Percentiles rank a stretch among this genome's conserved stretches.
Evolutionary conservation across 805 yeast genomes (phyloP).

Genomic region (Lachancea thermotolerans): DNA sequence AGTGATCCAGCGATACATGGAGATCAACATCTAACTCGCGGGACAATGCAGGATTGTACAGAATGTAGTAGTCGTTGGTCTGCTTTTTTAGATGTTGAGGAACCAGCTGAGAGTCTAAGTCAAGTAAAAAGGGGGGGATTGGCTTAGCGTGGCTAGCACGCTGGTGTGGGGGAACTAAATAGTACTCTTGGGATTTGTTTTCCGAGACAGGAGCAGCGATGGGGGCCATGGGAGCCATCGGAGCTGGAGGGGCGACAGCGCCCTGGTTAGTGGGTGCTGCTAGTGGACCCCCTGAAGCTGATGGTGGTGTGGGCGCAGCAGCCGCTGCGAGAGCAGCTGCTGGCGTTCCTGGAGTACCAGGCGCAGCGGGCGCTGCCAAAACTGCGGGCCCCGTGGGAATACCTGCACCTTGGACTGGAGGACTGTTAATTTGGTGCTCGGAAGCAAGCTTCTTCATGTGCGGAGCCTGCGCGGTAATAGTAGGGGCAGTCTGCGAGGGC

Average conservation of each 20-base stretch:
- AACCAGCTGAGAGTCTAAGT: slow-evolving; percentile 71
- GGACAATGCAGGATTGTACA: slow-evolving; percentile 84
- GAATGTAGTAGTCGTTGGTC: slow-evolving; percentile 75
- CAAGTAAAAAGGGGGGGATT: slow-evolving; percentile 73
- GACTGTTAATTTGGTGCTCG: slow-evolving; percentile 1
- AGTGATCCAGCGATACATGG: slow-evolving; percentile 84
- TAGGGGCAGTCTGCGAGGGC: slow-evolving; percentile 6
- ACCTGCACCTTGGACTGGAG: slow-evolving; percentile 3
- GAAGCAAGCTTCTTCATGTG: slow-evolving; percentile 6
- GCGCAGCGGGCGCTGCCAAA: slow-evolving; percentile 1
- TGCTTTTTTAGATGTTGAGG: slow-evolving; percentile 75
- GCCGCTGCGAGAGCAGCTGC: slow-evolving; percentile 11
- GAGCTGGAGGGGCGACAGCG: neutral
- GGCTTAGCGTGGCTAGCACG: slow-evolving; percentile 55
- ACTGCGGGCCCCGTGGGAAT: neutral
- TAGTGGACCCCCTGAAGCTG: neutral
- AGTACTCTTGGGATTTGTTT: slow-evolving; percentile 25
- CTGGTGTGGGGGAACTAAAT: slow-evolving; percentile 35
- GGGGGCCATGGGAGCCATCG: slow-evolving; percentile 4
- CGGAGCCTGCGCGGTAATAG: slow-evolving; percentile 8
- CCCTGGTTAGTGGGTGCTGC: no score
- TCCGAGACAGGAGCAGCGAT: slow-evolving; percentile 20
- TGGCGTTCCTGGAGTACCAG: slow-evolving; percentile 8
- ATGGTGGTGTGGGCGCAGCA: neutral
- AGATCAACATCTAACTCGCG: slow-evolving; percentile 75